phyloP scores from a whole-genome alignment of 2,329 filamentous ascomycete genomes.

The Hymenoscyphus fructigenus region DNA sequence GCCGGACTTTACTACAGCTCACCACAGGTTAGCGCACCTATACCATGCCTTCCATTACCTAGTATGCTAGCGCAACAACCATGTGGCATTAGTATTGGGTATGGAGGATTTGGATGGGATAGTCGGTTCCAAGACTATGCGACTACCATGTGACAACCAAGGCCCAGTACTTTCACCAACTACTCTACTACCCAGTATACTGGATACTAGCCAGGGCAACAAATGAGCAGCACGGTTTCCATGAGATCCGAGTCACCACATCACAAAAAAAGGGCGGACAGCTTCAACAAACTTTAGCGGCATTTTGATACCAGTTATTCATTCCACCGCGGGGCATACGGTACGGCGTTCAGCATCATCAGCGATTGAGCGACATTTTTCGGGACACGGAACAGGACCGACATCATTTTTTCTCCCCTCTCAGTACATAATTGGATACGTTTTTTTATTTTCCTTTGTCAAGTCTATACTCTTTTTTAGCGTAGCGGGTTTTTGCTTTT shows the following conservation, averaged over 20 bases:
- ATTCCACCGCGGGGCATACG: slow-evolving; percentile 24
- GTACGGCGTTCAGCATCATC: slow-evolving; percentile 31
- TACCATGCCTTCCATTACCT: slow-evolving; percentile 76
- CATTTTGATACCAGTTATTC: slow-evolving; percentile 34
- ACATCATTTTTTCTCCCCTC: slow-evolving; percentile 22
- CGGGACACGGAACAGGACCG: slow-evolving; percentile 29
- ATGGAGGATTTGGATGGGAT: slow-evolving; percentile 82
- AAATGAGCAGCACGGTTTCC: slow-evolving; percentile 24
- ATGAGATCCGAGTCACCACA: slow-evolving; percentile 17
- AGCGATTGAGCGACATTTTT: slow-evolving; percentile 35
- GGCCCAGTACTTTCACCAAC: slow-evolving; percentile 38
- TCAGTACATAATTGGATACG: slow-evolving; percentile 37
- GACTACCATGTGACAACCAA: slow-evolving; percentile 79
- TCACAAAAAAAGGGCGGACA: slow-evolving; percentile 21
- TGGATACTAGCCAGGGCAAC: slow-evolving; percentile 41
- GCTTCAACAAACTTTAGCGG: slow-evolving; percentile 32
- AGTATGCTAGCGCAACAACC: slow-evolving; percentile 80
- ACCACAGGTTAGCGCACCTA: slow-evolving; percentile 70
- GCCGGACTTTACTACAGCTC: slow-evolving; percentile 78
- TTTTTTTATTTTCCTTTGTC: slow-evolving; percentile 40
- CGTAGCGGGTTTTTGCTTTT: slow-evolving; percentile 48
- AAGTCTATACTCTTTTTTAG: slow-evolving; percentile 41
- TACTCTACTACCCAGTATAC: slow-evolving; percentile 50
- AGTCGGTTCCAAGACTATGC: slow-evolving; percentile 76
- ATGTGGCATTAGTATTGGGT: slow-evolving; percentile 77